Percentiles rank a stretch among this genome's conserved stretches.
These are phyloP conservation scores for Vanilla planifolia DNA, from an alignment of 106 monocot genomes.

Conservation along the genomic window DNA sequence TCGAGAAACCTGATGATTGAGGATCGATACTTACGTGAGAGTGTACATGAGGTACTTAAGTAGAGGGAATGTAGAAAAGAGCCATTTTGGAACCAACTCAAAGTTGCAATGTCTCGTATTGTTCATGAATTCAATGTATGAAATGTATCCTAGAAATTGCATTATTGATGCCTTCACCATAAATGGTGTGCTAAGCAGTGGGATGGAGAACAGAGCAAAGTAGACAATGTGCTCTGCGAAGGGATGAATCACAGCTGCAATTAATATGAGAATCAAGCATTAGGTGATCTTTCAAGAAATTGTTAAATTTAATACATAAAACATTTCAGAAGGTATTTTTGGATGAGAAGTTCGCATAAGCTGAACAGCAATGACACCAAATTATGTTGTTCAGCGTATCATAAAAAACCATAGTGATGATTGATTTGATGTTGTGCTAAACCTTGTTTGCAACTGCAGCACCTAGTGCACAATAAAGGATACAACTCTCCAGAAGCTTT, in stretches of 20 bases:
- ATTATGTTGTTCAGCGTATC: too few species aligned
- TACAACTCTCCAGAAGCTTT: too few species aligned
- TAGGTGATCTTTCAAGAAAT: neutral
- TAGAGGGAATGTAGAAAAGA: conserved; percentile 56
- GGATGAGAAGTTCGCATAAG: neutral
- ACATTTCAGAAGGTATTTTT: neutral
- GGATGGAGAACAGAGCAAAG: conserved; percentile 45
- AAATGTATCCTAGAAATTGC: conserved; percentile 13
- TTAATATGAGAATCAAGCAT: neutral
- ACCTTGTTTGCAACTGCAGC: too few species aligned
- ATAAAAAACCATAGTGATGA: too few species aligned
- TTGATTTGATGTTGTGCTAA: too few species aligned
- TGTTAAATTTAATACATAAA: neutral
- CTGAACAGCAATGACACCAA: too few species aligned
- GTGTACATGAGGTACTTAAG: conserved; percentile 92
- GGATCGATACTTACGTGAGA: conserved; percentile 60
- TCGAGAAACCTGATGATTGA: neutral
- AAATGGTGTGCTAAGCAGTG: conserved; percentile 23
- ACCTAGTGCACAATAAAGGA: too few species aligned
- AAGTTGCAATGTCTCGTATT: conserved; percentile 88
- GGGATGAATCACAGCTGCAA: conserved; percentile 69
- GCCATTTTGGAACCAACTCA: conserved; percentile 60
- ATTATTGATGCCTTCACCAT: conserved; percentile 32
- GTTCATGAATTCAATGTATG: conserved; percentile 80
- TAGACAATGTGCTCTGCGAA: conserved; percentile 58